A percentile compares a stretch with the other conserved stretches of the same genome.
Evolutionary conservation across 805 yeast species (phyloP).

Genomic region (Komagataella ulmi): DNA sequence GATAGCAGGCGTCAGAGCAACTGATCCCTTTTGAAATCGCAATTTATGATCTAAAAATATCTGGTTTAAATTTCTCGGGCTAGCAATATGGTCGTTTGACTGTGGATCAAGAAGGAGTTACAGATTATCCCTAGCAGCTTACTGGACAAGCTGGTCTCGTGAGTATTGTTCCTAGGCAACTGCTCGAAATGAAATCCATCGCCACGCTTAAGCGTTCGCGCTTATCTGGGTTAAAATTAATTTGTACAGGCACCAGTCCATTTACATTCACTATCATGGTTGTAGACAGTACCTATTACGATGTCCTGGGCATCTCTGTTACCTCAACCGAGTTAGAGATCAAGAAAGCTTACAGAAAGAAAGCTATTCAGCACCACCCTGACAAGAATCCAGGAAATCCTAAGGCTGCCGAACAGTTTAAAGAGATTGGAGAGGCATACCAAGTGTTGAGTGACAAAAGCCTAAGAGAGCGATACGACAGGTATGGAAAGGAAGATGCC

Average conservation of each 20-base stretch:
- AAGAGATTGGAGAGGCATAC: constrained; percentile 54
- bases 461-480: constrained; percentile 56
- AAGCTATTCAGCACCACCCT: constrained; percentile 67
- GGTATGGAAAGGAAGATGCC: constrained; percentile 61
- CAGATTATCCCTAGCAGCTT: too few species aligned
- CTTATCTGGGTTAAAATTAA: not conserved
- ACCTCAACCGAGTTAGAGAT: constrained; percentile 54
- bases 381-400: constrained; percentile 74
- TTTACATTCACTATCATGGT: constrained; percentile 31
- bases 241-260: not conserved
- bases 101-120: too few species aligned
- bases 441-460: constrained; percentile 60
- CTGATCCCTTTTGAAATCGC: too few species aligned
- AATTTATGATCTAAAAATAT: too few species aligned
- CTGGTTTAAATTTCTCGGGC: too few species aligned
- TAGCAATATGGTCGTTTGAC: too few species aligned
- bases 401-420: constrained; percentile 60
- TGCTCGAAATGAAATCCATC: not conserved
- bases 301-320: constrained; percentile 41
- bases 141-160: too few species aligned
- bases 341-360: constrained; percentile 69
- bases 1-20: too few species aligned
- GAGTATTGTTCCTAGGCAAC: too few species aligned
- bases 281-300: constrained; percentile 64
- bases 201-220: not conserved